Percentiles rank a stretch among this genome's conserved stretches.
phyloP scores from a whole-genome alignment of 1,284 basidiomycete species.

The Xerocomus amazonicus region DNA sequence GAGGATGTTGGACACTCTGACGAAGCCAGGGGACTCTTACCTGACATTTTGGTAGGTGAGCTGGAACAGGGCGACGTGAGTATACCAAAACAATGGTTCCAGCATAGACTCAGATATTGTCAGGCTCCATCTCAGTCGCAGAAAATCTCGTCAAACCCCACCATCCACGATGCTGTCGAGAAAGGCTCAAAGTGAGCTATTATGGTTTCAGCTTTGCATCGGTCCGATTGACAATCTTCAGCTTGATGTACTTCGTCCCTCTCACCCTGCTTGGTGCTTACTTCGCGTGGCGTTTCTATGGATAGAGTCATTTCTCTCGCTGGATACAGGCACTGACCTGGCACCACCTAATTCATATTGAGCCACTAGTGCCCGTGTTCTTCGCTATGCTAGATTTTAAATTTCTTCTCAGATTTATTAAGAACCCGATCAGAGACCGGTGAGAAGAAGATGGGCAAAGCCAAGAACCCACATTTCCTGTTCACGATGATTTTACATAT shows the following conservation, averaged over 20 bases:
- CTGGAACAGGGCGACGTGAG: constrained; percentile 71
- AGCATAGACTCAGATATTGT: not conserved
- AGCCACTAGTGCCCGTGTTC: constrained; percentile 10
- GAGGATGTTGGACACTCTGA: constrained; percentile 99
- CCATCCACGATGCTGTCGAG: constrained; percentile 48
- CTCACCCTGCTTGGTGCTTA: constrained; percentile 72
- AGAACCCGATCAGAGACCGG: not conserved
- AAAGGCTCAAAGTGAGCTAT: constrained; percentile 64
- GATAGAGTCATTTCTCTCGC: constrained; percentile 28
- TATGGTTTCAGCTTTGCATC: not conserved
- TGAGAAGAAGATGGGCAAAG: not conserved
- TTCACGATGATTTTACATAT: not conserved
- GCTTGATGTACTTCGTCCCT: constrained; percentile 77
- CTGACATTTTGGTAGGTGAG: constrained; percentile 73
- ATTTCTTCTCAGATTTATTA: constrained; percentile 2
- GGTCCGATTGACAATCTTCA: constrained; percentile 26
- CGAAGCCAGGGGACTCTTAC: constrained; percentile 89
- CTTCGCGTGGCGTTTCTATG: constrained; percentile 78
- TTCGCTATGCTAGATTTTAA: constrained; percentile 23
- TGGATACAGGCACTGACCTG: constrained; percentile 1
- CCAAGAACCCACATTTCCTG: not conserved
- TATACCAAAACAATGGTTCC: constrained; percentile 12
- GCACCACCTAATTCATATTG: constrained; percentile 9
- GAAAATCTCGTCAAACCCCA: constrained; percentile 40
- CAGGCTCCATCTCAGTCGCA: constrained; percentile 38